phyloP scores from a whole-genome alignment of 2,329 filamentous ascomycete genomes.

The Pseudogymnoascus pannorum region DNA sequence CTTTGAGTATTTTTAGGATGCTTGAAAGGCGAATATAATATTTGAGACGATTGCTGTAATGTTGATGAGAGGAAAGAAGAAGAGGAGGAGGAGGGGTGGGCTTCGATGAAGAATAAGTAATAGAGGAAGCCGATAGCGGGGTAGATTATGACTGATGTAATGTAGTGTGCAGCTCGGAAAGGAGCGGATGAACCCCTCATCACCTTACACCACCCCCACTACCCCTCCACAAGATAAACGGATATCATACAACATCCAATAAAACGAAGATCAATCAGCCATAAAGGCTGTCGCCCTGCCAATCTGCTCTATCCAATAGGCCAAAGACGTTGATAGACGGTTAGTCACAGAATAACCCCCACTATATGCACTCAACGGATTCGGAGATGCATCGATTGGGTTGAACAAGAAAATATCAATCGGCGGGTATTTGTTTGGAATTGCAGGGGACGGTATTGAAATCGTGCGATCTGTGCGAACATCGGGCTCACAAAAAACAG shows the following conservation, averaged over 20 bases:
- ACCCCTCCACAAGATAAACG: background rate
- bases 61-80: background rate
- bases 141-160: constrained; percentile 8
- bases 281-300: background rate
- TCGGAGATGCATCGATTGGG: background rate
- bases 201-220: background rate
- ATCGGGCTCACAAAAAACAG: background rate
- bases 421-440: background rate
- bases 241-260: background rate
- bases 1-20: background rate
- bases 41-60: constrained; percentile 1
- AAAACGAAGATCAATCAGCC: background rate
- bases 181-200: constrained; percentile 6
- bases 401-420: background rate
- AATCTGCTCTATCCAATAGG: background rate
- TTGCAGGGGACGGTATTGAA: background rate
- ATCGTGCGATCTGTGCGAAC: background rate
- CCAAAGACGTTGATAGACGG: background rate
- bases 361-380: background rate
- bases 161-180: background rate
- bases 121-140: constrained; percentile 4
- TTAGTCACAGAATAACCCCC: background rate
- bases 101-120: constrained; percentile 4
- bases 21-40: background rate
- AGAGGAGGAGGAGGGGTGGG: background rate